Evolutionary conservation across 495 filamentous ascomycete genomes (phyloP).

Genomic region (Pyronema omphalodes): DNA sequence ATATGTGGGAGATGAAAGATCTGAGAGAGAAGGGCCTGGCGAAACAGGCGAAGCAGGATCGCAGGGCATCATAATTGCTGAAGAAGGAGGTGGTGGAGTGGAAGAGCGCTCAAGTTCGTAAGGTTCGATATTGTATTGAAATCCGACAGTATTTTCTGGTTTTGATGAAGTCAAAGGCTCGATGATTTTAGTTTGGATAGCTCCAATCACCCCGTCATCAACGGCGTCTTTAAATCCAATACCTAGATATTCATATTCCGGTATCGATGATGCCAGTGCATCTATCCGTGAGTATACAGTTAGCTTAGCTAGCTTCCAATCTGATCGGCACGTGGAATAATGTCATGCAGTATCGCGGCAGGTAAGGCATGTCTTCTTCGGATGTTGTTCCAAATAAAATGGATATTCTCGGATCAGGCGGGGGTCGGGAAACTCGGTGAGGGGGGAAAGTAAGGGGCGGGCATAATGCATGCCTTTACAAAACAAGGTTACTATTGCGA

Average conservation of each 20-base stretch:
- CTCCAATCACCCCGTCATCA: neutral
- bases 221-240: neutral
- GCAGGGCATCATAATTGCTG: neutral
- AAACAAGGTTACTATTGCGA: neutral
- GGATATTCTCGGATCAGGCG: too few species aligned
- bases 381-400: too few species aligned
- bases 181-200: neutral
- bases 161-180: neutral
- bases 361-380: too few species aligned
- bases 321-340: too few species aligned
- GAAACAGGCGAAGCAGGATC: neutral
- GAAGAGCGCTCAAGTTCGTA: neutral
- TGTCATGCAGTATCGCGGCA: too few species aligned
- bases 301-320: too few species aligned
- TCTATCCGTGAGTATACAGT: too few species aligned
- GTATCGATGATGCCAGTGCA: neutral
- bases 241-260: constrained; percentile 1
- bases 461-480: too few species aligned
- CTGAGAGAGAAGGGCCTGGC: neutral
- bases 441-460: too few species aligned
- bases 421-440: too few species aligned
- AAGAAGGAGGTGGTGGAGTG: neutral
- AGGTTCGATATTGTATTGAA: neutral
- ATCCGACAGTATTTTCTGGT: neutral
- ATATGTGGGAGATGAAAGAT: constrained; percentile 6